These are phyloP conservation scores for Sporothrix humicola DNA, from an alignment of 2,329 filamentous ascomycete genomes.

Conservation along the genomic window DNA sequence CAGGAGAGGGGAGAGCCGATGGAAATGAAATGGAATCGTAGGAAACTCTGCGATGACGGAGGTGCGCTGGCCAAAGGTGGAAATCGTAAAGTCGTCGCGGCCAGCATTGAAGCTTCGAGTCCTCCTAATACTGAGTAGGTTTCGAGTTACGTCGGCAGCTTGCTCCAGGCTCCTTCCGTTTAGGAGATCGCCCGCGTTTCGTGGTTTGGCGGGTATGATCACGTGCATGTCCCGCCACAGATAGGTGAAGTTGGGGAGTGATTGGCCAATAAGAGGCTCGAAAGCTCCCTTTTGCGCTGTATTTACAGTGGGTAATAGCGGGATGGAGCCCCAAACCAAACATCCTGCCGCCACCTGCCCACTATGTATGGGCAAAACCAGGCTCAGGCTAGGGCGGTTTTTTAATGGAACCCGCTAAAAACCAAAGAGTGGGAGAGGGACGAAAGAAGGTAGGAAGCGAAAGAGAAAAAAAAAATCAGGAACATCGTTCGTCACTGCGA, in stretches of 20 bases:
- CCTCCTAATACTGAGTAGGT: background rate
- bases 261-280: slow-evolving; percentile 35
- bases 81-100: slow-evolving; percentile 8
- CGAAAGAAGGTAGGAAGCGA: slow-evolving; percentile 16
- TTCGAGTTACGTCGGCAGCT: slow-evolving; percentile 26
- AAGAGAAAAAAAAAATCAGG: slow-evolving; percentile 25
- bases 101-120: slow-evolving; percentile 23
- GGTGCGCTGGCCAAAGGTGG: background rate
- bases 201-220: background rate
- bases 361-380: slow-evolving; percentile 17
- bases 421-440: background rate
- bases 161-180: slow-evolving; percentile 17
- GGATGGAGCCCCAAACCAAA: slow-evolving; percentile 10
- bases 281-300: background rate
- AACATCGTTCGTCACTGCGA: slow-evolving; percentile 23
- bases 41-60: background rate
- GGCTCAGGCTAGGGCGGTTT: slow-evolving; percentile 28
- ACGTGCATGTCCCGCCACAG: slow-evolving; percentile 24
- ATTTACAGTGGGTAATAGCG: slow-evolving; percentile 17
- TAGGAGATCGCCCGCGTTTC: slow-evolving; percentile 11
- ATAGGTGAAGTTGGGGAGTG: background rate
- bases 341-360: slow-evolving; percentile 5
- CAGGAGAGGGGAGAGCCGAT: background rate
- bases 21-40: background rate
- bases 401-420: slow-evolving; percentile 28